Evolutionary conservation across 2,329 filamentous ascomycete species (phyloP), one percentile per base, ranked within the genome.

Genomic region (Aspergillus calidoustus): DNA sequence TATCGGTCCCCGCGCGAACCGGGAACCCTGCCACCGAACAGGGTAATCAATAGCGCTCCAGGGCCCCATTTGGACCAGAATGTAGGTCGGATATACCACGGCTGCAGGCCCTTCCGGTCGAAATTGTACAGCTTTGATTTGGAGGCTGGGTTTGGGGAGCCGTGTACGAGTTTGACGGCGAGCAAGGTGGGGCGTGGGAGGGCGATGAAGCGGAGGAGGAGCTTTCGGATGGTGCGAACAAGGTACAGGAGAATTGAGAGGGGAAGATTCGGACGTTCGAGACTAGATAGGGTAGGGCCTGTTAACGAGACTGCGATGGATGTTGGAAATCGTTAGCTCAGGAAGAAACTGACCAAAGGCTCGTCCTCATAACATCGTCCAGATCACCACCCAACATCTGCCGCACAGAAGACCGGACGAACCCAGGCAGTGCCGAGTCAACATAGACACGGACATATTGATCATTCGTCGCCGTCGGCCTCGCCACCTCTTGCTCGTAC

Each of bases 41-140:
- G n/a, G 44, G 70, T 61, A 4, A 65, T 57, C 0, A 65, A 23
- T 58, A 65, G 64, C 8, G 70, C 67, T 1, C 58, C 57, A 0
- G 54, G 63, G 8, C 64, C 66, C 65, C 66, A 72, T 48, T 63
- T 64, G 4, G 66, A 66, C 59, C 46, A 63, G 19, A 69, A 46
- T 0, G 57, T 71, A 1, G 72, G 67, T n/a, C 64, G 57, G 0
- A 74, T 63, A 43, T 74, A 73, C 68, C 68, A 74, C 0, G 72
- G 71, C 15, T 73, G 66, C 0, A 65, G 41, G 6, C 57, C 54
- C 25, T 63, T 65, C n/a, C 65, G 57, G 15, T 59, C 44, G 22
- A 66, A 61, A 3, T 62, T 59, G 22, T 65, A 70, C 7, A 64
- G 49, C 3, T 47, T 57, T 3, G 63, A 64, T 15, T 50, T 19